Percentiles rank a stretch among this genome's conserved stretches.
These are phyloP conservation scores for Globisporangium cylindrosporum DNA, from an alignment of 352 stramenopile genomes.

Conservation along the genomic window DNA sequence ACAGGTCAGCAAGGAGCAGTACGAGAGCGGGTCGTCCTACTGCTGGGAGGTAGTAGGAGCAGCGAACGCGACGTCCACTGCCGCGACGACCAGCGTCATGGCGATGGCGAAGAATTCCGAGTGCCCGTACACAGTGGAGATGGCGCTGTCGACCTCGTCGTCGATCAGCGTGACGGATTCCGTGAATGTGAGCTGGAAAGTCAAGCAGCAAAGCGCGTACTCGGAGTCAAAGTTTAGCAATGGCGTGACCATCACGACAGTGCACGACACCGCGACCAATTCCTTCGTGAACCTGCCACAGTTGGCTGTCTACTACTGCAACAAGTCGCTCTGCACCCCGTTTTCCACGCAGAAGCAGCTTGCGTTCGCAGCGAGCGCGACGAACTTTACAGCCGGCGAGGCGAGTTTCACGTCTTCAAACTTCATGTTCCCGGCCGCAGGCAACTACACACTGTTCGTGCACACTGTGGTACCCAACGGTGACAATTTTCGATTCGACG, in stretches of 20 bases:
- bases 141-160: slow-evolving; percentile 27
- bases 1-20: slow-evolving; percentile 24
- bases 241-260: slow-evolving; percentile 30
- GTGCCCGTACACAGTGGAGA: slow-evolving; percentile 44
- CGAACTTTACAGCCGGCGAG: slow-evolving; percentile 31
- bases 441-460: slow-evolving; percentile 48
- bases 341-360: slow-evolving; percentile 38
- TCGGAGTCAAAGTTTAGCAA: slow-evolving; percentile 16
- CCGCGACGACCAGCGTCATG: slow-evolving; percentile 30
- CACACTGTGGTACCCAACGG: slow-evolving; percentile 45
- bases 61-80: slow-evolving; percentile 13
- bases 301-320: slow-evolving; percentile 46
- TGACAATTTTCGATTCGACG: slow-evolving; percentile 39
- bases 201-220: slow-evolving; percentile 26
- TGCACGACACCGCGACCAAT: slow-evolving; percentile 30
- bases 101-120: slow-evolving; percentile 29
- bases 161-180: slow-evolving; percentile 17
- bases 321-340: slow-evolving; percentile 32
- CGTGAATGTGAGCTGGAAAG: slow-evolving; percentile 29
- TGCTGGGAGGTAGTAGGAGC: slow-evolving; percentile 44
- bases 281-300: slow-evolving; percentile 37
- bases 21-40: slow-evolving; percentile 31
- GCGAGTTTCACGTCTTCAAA: slow-evolving; percentile 22
- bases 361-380: slow-evolving; percentile 25
- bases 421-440: slow-evolving; percentile 34